Evolutionary conservation across 805 yeast genomes (phyloP), one percentile per base, ranked within the genome.

Genomic region (Saccharomyces mikatae): DNA sequence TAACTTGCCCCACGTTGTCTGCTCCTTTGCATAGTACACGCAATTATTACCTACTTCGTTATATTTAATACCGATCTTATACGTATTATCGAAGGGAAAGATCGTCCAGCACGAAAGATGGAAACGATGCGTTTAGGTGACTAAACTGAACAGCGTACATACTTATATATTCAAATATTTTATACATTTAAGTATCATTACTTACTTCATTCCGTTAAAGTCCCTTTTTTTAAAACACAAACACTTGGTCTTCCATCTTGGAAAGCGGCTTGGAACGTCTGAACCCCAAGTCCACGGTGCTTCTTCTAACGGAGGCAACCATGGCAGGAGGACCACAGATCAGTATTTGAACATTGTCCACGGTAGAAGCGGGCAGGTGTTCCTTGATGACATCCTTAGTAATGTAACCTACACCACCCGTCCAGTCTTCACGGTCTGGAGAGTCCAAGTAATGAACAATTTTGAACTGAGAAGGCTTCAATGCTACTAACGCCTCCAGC

Each of bases 311-410:
- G 56, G 91, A 86, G 56, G 87, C 79, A 48, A 86, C 83, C 96
- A 91, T 87, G 58, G 92, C 90, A 57, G 96, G 95, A 49, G 97
- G 97, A 48, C 97, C 98, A 74, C 97, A 91, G 54, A 91, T 72
- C 66, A 92, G 80, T 62, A 92, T 76, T 76, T 86, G 87, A 4
- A 58, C 60, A 17, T 59, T 61, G 10, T 57, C 62, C 61, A 82
- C 83, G 46, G 72, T 76, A 46, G 82, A 65, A 29, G 76, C 75
- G 48, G 95, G 91, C 63, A 87, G 76, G 64, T 79, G 75, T 52
- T 76, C 74, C 62, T 79, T 77, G 71, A 91, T 75, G 60, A 88
- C 75, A 8, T 54, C 96, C 50, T 82, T 79, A 46, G 95, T 87
- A 54, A 90, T 83, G 64, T 83, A 90, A 29, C 98, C 98, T 49